Percentiles rank a stretch among this genome's conserved stretches.
Evolutionary conservation across 2,329 filamentous ascomycete genomes (phyloP).

Genomic region (Diaporthe eres): DNA sequence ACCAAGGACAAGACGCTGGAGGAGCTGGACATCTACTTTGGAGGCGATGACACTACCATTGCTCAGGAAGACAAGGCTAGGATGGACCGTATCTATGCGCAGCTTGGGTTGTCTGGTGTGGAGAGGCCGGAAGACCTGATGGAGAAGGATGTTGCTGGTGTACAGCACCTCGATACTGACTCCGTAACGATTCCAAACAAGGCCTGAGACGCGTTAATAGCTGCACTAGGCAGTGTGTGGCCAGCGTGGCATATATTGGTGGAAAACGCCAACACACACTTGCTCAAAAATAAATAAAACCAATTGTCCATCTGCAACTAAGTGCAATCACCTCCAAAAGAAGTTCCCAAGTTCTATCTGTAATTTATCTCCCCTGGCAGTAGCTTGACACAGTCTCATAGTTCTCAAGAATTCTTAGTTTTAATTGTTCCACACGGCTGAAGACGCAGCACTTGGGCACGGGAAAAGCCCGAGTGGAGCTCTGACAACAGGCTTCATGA

Average conservation of each 20-base stretch:
- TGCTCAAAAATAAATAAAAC: not conserved
- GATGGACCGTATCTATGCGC: slow-evolving; percentile 46
- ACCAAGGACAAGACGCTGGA: slow-evolving; percentile 45
- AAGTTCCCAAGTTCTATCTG: not conserved
- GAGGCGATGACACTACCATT: slow-evolving; percentile 49
- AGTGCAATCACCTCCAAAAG: not conserved
- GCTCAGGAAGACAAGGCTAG: slow-evolving; percentile 51
- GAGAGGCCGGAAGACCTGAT: slow-evolving; percentile 47
- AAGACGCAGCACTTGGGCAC: too few relatives aligned
- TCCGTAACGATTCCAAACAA: not conserved
- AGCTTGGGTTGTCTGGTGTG: slow-evolving; percentile 46
- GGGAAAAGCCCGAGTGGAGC: not conserved
- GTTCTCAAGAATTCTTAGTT: too few relatives aligned
- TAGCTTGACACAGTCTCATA: not conserved
- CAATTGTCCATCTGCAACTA: too few relatives aligned
- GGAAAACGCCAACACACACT: not conserved
- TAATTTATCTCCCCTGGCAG: not conserved
- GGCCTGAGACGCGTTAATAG: not conserved
- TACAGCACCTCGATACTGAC: slow-evolving; percentile 32
- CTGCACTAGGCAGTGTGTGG: not conserved
- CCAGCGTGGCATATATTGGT: too few relatives aligned
- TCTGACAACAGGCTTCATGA: not conserved
- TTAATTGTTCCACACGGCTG: not conserved
- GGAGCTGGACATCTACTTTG: slow-evolving; percentile 49
- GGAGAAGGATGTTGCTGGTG: slow-evolving; percentile 24